Base-by-base conservation (phyloP, 192 early-diverging fungal species). In the Irineochytrium annulatum region DNA sequence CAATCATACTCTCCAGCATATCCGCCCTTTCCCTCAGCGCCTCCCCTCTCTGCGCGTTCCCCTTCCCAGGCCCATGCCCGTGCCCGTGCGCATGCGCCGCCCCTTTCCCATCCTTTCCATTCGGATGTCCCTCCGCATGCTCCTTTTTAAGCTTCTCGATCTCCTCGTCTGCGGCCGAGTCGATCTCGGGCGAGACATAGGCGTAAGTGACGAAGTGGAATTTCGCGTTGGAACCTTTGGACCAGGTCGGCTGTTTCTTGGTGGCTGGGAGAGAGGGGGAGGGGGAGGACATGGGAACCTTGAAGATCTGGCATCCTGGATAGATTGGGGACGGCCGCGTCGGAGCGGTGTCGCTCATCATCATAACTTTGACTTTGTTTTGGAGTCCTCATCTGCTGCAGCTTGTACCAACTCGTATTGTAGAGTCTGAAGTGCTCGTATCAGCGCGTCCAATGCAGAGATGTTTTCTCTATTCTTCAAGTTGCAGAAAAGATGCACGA, bases 191-290 rank as follows among this genome's bases (percentile, higher is more conserved):
- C 8, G 73, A 28, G 4, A 69, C 58, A 58, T 78, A 81, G 1
- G 74, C 56, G 52, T 54, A 61, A 4, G 65, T 73, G 14, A 44
- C 64, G 61, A 69, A 82, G 63, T 82, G 77, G 52, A 82, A 77
- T 14, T 57, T 63, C 11, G 80, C 80, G 34, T 79, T 79, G 5
- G 65, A 57, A 14, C 80, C 80, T 34, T 70, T 68, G 8, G 53
- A 29, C 76, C 76, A 82, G 19, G 57, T 37, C 16, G 65, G 65
- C 34, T 5, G 0, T 20, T 49, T 27, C 8, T 58, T 39, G 2
- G 14, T 17, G 22, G 24, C 13, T 11, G 17, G 37, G 28, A 24
- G 11, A 2, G 24, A 31, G 16, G 8, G 20, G 14, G 48, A 28
- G 14, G 45, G n/a, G 24, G 22, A 29, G 17, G 4, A 24, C 6